Evolutionary conservation across 2,329 filamentous ascomycete genomes (phyloP).

Genomic region (Chaetomium sp.): DNA sequence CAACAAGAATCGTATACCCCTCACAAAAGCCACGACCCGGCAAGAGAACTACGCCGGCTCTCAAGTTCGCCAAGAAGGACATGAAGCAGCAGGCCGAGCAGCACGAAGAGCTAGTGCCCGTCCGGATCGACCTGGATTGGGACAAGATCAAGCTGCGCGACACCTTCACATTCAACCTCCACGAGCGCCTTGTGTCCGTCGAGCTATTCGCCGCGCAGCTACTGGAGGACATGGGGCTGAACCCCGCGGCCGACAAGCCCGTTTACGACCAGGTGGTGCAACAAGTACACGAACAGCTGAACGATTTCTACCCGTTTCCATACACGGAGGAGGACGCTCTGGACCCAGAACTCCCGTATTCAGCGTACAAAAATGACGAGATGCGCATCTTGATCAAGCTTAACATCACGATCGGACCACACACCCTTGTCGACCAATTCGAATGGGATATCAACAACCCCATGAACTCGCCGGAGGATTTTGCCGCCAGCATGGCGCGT

Average conservation of each 20-base stretch:
- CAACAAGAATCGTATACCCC: slow-evolving; percentile 72
- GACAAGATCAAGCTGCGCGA: slow-evolving; percentile 94
- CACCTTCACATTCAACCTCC: slow-evolving; percentile 97
- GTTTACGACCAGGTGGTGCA: slow-evolving; percentile 54
- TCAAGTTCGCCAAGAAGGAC: slow-evolving; percentile 73
- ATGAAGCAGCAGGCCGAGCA: slow-evolving; percentile 81
- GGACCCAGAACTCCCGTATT: slow-evolving; percentile 84
- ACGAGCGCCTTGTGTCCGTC: slow-evolving; percentile 74
- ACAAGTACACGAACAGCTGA: slow-evolving; percentile 82
- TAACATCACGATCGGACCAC: slow-evolving; percentile 93
- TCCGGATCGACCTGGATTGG: slow-evolving; percentile 88
- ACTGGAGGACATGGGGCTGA: slow-evolving; percentile 81
- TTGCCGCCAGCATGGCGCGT: slow-evolving; percentile 79
- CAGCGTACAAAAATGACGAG: slow-evolving; percentile 96
- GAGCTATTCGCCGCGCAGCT: slow-evolving; percentile 84
- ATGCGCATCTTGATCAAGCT: slow-evolving; percentile 95
- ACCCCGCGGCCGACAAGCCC: slow-evolving; percentile 61
- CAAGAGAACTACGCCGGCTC: slow-evolving; percentile 63
- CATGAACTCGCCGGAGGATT: slow-evolving; percentile 88
- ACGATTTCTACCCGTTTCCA: slow-evolving; percentile 88
- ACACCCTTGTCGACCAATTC: slow-evolving; percentile 93
- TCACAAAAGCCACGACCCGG: slow-evolving; percentile 68
- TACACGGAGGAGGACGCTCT: slow-evolving; percentile 85
- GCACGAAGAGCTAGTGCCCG: slow-evolving; percentile 82
- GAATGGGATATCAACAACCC: slow-evolving; percentile 99